These are phyloP conservation scores for Phoma herbarum DNA, from an alignment of 2,329 filamentous ascomycete genomes.

Conservation along the genomic window DNA sequence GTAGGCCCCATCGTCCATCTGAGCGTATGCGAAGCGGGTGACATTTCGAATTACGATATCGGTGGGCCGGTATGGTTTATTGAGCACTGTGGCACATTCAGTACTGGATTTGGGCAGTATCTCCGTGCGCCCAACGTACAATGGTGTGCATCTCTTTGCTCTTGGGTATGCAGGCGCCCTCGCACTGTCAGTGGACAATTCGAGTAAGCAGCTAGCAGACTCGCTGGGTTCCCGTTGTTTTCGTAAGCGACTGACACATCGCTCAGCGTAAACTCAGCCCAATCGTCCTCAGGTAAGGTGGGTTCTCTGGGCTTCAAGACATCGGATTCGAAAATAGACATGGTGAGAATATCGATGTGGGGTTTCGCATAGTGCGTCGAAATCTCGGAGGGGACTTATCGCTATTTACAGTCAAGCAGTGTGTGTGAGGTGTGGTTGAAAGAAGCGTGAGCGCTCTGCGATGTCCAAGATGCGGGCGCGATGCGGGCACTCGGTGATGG, in stretches of 20 bases:
- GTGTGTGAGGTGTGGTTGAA: neutral
- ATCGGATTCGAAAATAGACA: slow-evolving; percentile 45
- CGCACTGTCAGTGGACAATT: slow-evolving; percentile 69
- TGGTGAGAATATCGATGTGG: slow-evolving; percentile 23
- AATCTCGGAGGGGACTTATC: neutral
- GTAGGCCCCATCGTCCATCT: slow-evolving; percentile 64
- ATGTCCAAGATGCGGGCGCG: slow-evolving; percentile 4
- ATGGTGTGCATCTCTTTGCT: slow-evolving; percentile 39
- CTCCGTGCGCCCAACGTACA: slow-evolving; percentile 30
- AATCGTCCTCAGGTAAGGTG: slow-evolving; percentile 58
- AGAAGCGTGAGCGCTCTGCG: neutral
- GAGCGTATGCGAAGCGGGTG: slow-evolving; percentile 57
- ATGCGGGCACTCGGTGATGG: slow-evolving; percentile 7
- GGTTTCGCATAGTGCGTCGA: slow-evolving; percentile 12
- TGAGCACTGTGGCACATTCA: slow-evolving; percentile 40
- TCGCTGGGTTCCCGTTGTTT: slow-evolving; percentile 60
- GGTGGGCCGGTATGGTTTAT: slow-evolving; percentile 44
- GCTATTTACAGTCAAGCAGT: neutral
- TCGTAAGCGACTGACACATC: slow-evolving; percentile 70
- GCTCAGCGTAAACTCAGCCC: slow-evolving; percentile 69
- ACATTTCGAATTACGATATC: slow-evolving; percentile 65
- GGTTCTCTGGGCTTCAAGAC: slow-evolving; percentile 55
- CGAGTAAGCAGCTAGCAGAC: slow-evolving; percentile 67
- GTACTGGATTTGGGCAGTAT: neutral
- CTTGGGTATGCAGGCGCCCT: slow-evolving; percentile 61